Conservation (phyloP, 768 basidiomycete species). For the Pleurotus platypus region DNA sequence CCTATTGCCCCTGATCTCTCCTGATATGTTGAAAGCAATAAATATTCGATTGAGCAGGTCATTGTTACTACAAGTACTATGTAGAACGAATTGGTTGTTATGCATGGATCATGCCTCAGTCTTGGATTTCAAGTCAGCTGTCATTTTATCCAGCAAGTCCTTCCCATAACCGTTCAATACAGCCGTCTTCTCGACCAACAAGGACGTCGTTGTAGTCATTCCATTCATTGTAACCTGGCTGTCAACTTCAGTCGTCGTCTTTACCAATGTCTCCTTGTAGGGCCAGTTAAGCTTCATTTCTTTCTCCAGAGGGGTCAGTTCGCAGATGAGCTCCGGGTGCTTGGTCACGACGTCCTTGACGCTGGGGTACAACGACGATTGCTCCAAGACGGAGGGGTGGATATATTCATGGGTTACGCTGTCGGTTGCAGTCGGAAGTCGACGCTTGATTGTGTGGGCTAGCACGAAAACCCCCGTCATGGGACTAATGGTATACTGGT, state of each 20-base stretch:
- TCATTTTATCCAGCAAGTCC: background rate
- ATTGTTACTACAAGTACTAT: background rate
- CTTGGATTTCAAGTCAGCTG: background rate
- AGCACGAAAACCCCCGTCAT: constrained; percentile 51
- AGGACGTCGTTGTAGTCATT: background rate
- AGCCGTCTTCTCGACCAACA: background rate
- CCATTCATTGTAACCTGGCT: background rate
- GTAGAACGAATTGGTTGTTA: background rate
- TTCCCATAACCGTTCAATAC: background rate
- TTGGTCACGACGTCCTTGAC: constrained; percentile 31
- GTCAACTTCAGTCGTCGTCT: background rate
- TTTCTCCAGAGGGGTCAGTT: constrained; percentile 50
- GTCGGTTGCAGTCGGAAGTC: constrained; percentile 40
- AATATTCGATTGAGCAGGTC: too few relatives aligned
- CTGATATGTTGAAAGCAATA: too few relatives aligned
- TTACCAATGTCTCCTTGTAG: constrained; percentile 17
- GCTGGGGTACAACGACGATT: constrained; percentile 28
- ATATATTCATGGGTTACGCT: constrained; percentile 54
- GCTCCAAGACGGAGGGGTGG: constrained; percentile 57
- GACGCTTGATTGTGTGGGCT: constrained; percentile 40
- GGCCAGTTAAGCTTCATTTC: constrained; percentile 47
- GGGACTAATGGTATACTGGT: constrained; percentile 30
- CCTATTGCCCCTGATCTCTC: too few relatives aligned
- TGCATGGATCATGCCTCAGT: background rate
- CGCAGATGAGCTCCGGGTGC: constrained; percentile 40